A percentile compares a stretch with the other conserved stretches of the same genome.
Evolutionary conservation across 164 flowering plant species (phyloP).

Genomic region (Chloranthus sessilifolius): DNA sequence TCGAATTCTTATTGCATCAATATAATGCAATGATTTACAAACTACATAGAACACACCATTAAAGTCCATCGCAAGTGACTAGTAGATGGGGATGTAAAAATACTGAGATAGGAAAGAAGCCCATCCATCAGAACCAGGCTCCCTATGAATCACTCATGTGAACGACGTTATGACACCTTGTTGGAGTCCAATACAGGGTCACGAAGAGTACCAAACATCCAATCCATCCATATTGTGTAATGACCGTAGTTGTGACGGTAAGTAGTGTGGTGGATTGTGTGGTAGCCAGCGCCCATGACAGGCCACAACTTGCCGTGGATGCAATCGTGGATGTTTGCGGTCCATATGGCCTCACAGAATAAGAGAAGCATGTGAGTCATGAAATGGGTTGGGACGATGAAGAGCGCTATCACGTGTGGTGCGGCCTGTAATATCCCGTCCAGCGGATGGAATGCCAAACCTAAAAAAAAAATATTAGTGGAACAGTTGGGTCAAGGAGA

Average conservation of each 20-base stretch:
- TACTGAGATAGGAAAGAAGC: too few species aligned
- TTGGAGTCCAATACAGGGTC: slow-evolving; percentile 50
- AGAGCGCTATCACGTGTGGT: slow-evolving; percentile 81
- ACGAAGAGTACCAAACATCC: slow-evolving; percentile 92
- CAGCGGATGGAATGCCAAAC: slow-evolving; percentile 92
- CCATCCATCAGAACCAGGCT: too few species aligned
- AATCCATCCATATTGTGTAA: slow-evolving; percentile 92
- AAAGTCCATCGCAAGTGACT: too few species aligned
- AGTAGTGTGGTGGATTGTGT: slow-evolving; percentile 95
- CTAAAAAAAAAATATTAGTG: slow-evolving; percentile 27
- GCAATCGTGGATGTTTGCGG: slow-evolving; percentile 95
- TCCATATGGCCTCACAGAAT: slow-evolving; percentile 82
- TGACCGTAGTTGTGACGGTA: slow-evolving; percentile 95
- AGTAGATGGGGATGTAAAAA: too few species aligned
- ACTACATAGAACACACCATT: too few species aligned
- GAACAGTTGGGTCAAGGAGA: not conserved
- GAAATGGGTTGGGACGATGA: slow-evolving; percentile 75
- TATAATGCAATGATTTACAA: too few species aligned
- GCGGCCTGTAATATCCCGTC: slow-evolving; percentile 93
- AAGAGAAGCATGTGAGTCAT: slow-evolving; percentile 63
- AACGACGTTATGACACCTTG: slow-evolving; percentile 31
- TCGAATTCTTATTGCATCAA: too few species aligned
- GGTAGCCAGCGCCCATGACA: slow-evolving; percentile 96
- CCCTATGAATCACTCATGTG: too few species aligned
- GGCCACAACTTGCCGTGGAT: slow-evolving; percentile 88